Evolutionary conservation across 2,329 filamentous ascomycete species (phyloP), one percentile per base, ranked within the genome.

Genomic region (Cyclaneusma minus): DNA sequence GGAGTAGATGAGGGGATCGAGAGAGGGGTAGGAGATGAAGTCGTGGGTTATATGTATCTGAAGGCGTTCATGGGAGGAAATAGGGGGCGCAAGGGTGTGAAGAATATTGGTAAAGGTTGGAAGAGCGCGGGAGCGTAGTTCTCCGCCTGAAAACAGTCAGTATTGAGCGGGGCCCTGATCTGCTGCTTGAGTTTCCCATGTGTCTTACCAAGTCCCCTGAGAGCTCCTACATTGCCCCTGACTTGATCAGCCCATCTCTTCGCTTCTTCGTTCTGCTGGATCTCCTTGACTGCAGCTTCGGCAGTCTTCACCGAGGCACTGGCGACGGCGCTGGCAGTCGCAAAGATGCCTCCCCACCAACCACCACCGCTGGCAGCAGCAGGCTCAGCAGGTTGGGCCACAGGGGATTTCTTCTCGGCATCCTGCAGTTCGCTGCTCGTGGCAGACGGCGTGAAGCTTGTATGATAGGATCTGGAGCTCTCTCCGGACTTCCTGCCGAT

Each of bases 1-100:
- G 31, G 68, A 68, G 54, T 95, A 83, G 42, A 95, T 82, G 29
- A 94, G 67, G 11, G 87, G 84, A 48, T 95, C 87, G 40, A 98
- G 71, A 11, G 83, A 87, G 3, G 89, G 89, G 50, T 98, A 98
- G 40, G 83, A 83, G 39, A 84, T 74, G 22, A 98, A 69, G 51
- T 95, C 89, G 58, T 98, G 89, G 6, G 87, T 93, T 36, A 89
- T 91, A 58, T 98, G 89, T 43, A 98, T 95, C 43, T 91, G 79
- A 6, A 98, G 77, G 25, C 87, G 81, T 56, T 98, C 89, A 55
- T 98, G 89, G 6, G 87, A 89, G 29, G 84, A 85, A 45, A 98
- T 98, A 7, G 89, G 89, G 23, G 89, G 89, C 0, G 89, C 89
- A 37, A 98, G 74, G 14, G 85, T 94, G 51, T 95, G 82, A 35